Evolutionary conservation across 306 rosid genomes (phyloP).

Genomic region (Parietaria judaica): DNA sequence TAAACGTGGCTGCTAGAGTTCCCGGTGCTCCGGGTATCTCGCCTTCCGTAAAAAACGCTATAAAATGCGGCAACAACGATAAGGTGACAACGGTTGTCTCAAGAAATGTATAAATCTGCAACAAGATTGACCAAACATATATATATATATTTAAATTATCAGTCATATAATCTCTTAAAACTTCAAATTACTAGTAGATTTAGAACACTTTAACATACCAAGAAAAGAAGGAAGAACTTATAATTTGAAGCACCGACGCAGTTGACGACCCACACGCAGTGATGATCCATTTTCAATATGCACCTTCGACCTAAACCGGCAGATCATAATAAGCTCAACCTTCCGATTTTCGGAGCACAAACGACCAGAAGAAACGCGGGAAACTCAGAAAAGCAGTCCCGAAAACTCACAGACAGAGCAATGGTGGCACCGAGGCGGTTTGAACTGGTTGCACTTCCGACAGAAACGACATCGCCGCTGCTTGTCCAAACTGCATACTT

Average conservation of each 20-base stretch:
- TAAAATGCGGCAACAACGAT: conserved; percentile 49
- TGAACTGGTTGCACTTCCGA: conserved; percentile 65
- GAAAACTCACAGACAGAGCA: conserved; percentile 71
- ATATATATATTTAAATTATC: neutral
- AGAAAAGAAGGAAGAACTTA: conserved; percentile 66
- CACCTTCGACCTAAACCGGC: conserved; percentile 61
- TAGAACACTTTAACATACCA: conserved; percentile 34
- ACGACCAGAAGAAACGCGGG: conserved; percentile 1
- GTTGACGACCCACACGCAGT: conserved; percentile 77
- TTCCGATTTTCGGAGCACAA: neutral
- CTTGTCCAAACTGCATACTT: conserved; percentile 23
- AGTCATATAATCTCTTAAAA: too few relatives aligned
- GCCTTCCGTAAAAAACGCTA: conserved; percentile 52
- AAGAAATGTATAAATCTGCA: conserved; percentile 74
- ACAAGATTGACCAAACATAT: conserved; percentile 11
- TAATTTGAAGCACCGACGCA: conserved; percentile 81
- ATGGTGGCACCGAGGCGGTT: conserved; percentile 79
- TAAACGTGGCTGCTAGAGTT: conserved; percentile 48
- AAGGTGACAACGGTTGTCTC: conserved; percentile 55
- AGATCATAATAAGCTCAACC: conserved; percentile 11
- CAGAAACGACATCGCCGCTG: conserved; percentile 46
- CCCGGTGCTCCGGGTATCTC: conserved; percentile 48
- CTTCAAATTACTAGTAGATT: too few relatives aligned
- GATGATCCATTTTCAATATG: conserved; percentile 76
- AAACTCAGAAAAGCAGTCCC: neutral